Conservation (phyloP, 768 basidiomycete genomes). For the Leccinum arenicola region DNA sequence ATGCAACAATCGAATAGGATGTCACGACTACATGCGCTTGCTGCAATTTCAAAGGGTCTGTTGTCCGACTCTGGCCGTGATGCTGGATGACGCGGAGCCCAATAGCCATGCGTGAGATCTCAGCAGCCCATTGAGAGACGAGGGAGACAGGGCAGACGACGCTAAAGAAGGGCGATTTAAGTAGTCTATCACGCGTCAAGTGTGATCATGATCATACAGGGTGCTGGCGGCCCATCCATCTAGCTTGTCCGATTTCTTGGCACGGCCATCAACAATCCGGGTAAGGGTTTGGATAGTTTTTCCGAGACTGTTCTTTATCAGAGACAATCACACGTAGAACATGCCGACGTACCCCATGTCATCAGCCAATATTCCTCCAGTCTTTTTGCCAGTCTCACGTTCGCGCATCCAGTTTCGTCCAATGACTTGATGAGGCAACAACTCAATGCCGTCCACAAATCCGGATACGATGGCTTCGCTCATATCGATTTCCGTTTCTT, state of each 20-base stretch:
- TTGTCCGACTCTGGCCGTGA: constrained; percentile 74
- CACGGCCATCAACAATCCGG: constrained; percentile 80
- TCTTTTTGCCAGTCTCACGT: constrained; percentile 74
- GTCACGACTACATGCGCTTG: constrained; percentile 77
- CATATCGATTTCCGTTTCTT: constrained; percentile 49
- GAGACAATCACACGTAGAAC: neutral
- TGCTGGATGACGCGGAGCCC: constrained; percentile 74
- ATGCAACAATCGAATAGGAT: constrained; percentile 80
- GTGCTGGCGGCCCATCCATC: constrained; percentile 73
- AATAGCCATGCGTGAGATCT: constrained; percentile 70
- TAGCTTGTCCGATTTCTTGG: constrained; percentile 63
- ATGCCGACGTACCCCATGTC: constrained; percentile 68
- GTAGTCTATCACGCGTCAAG: neutral
- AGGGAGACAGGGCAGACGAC: constrained; percentile 87
- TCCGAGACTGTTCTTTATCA: constrained; percentile 52
- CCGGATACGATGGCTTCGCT: constrained; percentile 72
- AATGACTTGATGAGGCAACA: constrained; percentile 87
- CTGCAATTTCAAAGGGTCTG: constrained; percentile 53
- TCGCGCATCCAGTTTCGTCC: constrained; percentile 87
- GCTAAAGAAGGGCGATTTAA: constrained; percentile 37
- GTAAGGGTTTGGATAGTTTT: constrained; percentile 92
- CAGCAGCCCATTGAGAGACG: constrained; percentile 87
- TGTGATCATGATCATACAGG: constrained; percentile 45
- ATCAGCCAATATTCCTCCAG: constrained; percentile 89
- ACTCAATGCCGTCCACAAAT: constrained; percentile 62